phyloP scores from a whole-genome alignment of 768 basidiomycete species.

The Albatrellus ellisii region DNA sequence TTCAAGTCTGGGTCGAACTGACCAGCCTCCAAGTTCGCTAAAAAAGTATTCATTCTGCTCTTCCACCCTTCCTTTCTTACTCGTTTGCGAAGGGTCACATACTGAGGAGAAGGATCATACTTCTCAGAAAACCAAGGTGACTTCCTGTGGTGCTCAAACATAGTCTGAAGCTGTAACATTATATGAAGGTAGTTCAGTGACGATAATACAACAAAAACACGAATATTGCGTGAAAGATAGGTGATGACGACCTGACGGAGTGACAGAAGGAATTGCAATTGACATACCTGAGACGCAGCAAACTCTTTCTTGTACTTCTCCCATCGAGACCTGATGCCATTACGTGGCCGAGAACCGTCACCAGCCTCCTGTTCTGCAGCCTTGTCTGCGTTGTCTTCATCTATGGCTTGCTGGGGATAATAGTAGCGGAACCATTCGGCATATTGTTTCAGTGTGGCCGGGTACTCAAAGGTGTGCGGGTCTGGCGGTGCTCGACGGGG shows the following conservation, averaged over 20 bases:
- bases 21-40: conserved; percentile 72
- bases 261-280: neutral
- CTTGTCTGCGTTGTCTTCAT: conserved; percentile 78
- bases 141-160: conserved; percentile 91
- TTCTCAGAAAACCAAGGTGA: conserved; percentile 98
- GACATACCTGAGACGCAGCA: conserved; percentile 69
- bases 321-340: conserved; percentile 75
- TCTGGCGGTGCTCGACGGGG: conserved; percentile 52
- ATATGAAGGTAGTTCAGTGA: conserved; percentile 9
- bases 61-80: conserved; percentile 81
- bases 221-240: neutral
- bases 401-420: conserved; percentile 61
- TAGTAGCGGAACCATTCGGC: conserved; percentile 80
- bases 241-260: conserved; percentile 2
- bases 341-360: conserved; percentile 71
- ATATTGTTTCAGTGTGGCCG: conserved; percentile 70
- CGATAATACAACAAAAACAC: neutral
- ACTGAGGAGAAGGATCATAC: conserved; percentile 72
- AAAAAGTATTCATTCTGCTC: conserved; percentile 55
- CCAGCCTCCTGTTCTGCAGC: conserved; percentile 75
- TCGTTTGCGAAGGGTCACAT: conserved; percentile 56
- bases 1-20: conserved; percentile 71
- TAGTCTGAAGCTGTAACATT: conserved; percentile 73
- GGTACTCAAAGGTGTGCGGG: conserved; percentile 72
- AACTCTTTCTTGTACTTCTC: conserved; percentile 94